Evolutionary conservation across 805 yeast species (phyloP), one percentile per base, ranked within the genome.

Genomic region (Brettanomyces naardenensis): DNA sequence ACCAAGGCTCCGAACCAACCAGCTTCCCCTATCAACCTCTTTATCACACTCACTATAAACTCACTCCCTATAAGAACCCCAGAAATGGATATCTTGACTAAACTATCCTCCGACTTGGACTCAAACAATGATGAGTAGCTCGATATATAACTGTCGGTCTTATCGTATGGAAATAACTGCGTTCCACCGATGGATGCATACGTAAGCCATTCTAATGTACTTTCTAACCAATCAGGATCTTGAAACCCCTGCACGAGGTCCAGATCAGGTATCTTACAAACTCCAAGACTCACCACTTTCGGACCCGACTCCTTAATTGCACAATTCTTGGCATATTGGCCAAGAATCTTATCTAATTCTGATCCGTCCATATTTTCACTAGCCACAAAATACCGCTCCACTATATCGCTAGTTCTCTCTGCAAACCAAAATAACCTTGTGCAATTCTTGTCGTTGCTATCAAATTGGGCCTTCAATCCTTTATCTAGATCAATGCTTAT

Each of bases 341-440:
- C 26, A 9, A 31, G 2, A 11, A 19, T 11, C 10, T 10, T n/a
- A 13, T 20, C 3, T 9, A 31, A 20, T 3, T 31, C 14, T 14
- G 3, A 10, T 13, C 26, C 10, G 13, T 31, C 26, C 15, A 22
- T 9, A 11, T 20, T 26, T 9, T 27, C 36, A 28, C 31, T 19
- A 4, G 39, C 18, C 1, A 41, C 6, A 11, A 19, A 28, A 19
- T 38, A 40, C 11, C 31, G 19, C 23, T 31, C 42, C 6, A 6
- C 14, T 5, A 35, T 31, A 3, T 13, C 11, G 9, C 31, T 36
- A n/a, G 37, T 23, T 25, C 57, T 56, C 19, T 58, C 54, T 4
- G 50, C 46, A 36, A 49, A 58, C 64, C 64, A 59, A n/a, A 53
- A 33, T 13, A 59, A 36, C 26, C 63, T 40, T 7, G 45, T 32